Conservation (phyloP, 805 yeast species). For the Suhomyces vadensis region DNA sequence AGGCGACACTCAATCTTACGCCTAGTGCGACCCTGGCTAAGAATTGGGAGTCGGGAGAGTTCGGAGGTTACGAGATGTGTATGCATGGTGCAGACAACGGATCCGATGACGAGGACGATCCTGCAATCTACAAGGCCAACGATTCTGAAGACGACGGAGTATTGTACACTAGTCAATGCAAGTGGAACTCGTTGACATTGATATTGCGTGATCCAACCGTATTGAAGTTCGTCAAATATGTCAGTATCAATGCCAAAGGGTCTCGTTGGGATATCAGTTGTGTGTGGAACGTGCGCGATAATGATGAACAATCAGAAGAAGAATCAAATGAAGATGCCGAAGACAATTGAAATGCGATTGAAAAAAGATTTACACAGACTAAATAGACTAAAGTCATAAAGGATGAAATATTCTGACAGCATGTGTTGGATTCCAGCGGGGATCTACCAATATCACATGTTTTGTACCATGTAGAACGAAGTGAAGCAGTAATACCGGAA, state of each 20-base stretch:
- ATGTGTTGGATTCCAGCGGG: background rate
- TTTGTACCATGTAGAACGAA: no score
- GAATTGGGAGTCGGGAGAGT: constrained; percentile 87
- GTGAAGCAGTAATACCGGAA: no score
- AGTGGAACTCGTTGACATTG: constrained; percentile 76
- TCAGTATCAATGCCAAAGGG: constrained; percentile 83
- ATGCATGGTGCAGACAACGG: constrained; percentile 61
- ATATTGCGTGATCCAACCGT: constrained; percentile 83
- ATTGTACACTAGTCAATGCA: constrained; percentile 74
- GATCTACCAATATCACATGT: background rate
- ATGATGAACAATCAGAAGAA: constrained; percentile 43
- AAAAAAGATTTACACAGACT: background rate
- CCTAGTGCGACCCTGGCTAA: constrained; percentile 55
- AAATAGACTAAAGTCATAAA: background rate
- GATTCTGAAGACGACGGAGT: constrained; percentile 71
- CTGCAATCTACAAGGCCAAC: constrained; percentile 69
- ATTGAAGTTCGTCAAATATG: constrained; percentile 90
- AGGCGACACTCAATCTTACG: constrained; percentile 80
- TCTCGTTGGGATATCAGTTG: constrained; percentile 88
- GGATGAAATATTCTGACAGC: background rate
- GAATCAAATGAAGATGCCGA: constrained; percentile 15
- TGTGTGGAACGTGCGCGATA: constrained; percentile 71
- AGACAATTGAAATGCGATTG: background rate
- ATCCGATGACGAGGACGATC: constrained; percentile 64
- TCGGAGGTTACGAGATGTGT: constrained; percentile 92